Evolutionary conservation across 208 protist species (phyloP), one percentile per base, ranked within the genome.

Genomic region (Strigomonas oncopelti): DNA sequence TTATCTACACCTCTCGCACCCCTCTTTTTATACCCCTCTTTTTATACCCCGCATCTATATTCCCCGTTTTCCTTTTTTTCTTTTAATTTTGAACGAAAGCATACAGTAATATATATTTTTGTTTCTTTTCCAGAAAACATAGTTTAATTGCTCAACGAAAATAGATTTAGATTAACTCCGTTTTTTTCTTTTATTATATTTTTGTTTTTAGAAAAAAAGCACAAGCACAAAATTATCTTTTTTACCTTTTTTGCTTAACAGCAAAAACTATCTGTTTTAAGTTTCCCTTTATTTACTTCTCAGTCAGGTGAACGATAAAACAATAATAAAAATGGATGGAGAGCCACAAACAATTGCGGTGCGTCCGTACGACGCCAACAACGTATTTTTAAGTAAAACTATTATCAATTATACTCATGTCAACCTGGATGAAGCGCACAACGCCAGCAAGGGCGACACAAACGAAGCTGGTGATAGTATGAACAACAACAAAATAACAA

Each of bases 31-130:
- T 45, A 45, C 14, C 38, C 14, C 38, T 45, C 24, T 67, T 18
- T 36, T 20, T 32, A 18, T 68, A 28, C 34, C 59, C 42, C 7
- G 57, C 1, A 11, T 67, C 3, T 48, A 58, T 45, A 38, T 5
- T 72, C 16, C 36, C 1, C 29, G 18, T 53, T 28, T 13, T 18
- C 42, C 59, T 20, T 53, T 64, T 67, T 73, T 67, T 38, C 48
- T 67, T 56, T 14, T 46, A 36, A 11, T 45, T n/a, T 51, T 67
- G 16, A 69, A 38, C 51, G 11, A 61, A 56, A 53, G n/a, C 56
- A 54, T 31, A 24, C 16, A 56, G 8, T 34, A 22, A 31, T 66
- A 58, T 45, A 7, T 14, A 14, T 45, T 45, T 7, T 7, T 14
- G 38, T 7, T 45, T 18, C 14, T 45, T 45, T 14, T 45, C 14